Base-by-base conservation (phyloP, 2,329 filamentous ascomycete species). In the Penicillium frequentans region DNA sequence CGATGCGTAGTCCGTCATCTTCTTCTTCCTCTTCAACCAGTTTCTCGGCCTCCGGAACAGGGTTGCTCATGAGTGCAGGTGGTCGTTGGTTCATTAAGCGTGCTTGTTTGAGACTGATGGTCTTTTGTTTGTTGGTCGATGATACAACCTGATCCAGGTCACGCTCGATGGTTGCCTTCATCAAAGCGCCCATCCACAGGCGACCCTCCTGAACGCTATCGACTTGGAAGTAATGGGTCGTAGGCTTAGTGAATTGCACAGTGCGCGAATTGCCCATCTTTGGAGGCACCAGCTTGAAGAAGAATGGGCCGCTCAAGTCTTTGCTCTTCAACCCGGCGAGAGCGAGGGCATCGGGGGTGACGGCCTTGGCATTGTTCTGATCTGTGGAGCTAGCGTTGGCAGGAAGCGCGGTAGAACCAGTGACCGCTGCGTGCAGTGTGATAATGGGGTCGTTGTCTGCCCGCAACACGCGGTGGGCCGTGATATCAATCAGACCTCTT, bases 91-190 rank as follows among this genome's bases (percentile, higher is more conserved):
- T 90, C 87, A 96, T 90, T 60, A 89, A 85, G 57, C 89, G 87
- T 13, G 95, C 95, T 77, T 96, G 96, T 54, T 88, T 85, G 7
- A 99, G 84, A 26, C 90, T 95, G 54, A 99, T 96, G 0, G 95
- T 99, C 80, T 96, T 95, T 72, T 97, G 93, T 71, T 96, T 93
- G 76, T 98, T 98, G 3, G 92, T 96, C 3, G 90, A 95, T 21
- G 91, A 92, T 58, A 96, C 88, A 10, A 89, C 85, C 59, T 89
- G 84, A 4, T 84, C 84, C 68, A 85, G 78, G 65, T 99, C 95
- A 59, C 93, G 89, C 71, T 98, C 93, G 67, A 99, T 99, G 1
- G 95, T 99, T 11, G 95, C 95, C 78, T 99, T 99, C 91, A 99
- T 96, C 51, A 99, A 79, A 6, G 95, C 95, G 5, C 92, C 95